phyloP scores from a whole-genome alignment of 2,329 filamentous ascomycete species.

The Penicillium expansum region DNA sequence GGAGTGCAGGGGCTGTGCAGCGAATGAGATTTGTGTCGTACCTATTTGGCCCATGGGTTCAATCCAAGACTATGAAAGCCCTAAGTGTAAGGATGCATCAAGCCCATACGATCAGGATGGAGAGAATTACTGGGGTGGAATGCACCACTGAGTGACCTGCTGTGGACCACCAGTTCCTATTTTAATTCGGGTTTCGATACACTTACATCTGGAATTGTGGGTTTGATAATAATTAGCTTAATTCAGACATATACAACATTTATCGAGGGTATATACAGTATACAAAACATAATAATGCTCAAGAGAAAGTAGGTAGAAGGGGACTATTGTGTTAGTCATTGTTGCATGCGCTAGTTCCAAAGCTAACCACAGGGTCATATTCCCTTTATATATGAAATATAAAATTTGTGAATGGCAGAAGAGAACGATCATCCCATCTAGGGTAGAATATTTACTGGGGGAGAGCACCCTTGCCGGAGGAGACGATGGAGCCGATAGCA shows the following conservation, averaged over 20 bases:
- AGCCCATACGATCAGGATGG: slow-evolving; percentile 22
- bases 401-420: slow-evolving; percentile 10
- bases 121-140: slow-evolving; percentile 30
- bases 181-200: not conserved
- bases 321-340: not conserved
- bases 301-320: not conserved
- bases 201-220: not conserved
- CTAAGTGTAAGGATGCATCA: slow-evolving; percentile 42
- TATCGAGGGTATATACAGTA: not conserved
- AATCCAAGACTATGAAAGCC: slow-evolving; percentile 53
- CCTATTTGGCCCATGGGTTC: slow-evolving; percentile 63
- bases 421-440: slow-evolving; percentile 20
- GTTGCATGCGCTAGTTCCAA: not conserved
- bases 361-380: not conserved
- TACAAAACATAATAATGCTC: not conserved
- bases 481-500: slow-evolving; percentile 17
- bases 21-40: slow-evolving; percentile 58
- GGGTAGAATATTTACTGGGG: slow-evolving; percentile 15
- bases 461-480: slow-evolving; percentile 2
- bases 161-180: too few relatives aligned
- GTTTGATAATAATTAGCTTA: not conserved
- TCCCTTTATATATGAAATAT: not conserved
- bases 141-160: slow-evolving; percentile 3
- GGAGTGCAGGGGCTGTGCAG: slow-evolving; percentile 52
- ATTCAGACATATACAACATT: not conserved